A percentile compares a stretch with the other conserved stretches of the same genome.
These are phyloP conservation scores for Danielozyma ontarioensis DNA, from an alignment of 805 yeast genomes.

Conservation along the genomic window DNA sequence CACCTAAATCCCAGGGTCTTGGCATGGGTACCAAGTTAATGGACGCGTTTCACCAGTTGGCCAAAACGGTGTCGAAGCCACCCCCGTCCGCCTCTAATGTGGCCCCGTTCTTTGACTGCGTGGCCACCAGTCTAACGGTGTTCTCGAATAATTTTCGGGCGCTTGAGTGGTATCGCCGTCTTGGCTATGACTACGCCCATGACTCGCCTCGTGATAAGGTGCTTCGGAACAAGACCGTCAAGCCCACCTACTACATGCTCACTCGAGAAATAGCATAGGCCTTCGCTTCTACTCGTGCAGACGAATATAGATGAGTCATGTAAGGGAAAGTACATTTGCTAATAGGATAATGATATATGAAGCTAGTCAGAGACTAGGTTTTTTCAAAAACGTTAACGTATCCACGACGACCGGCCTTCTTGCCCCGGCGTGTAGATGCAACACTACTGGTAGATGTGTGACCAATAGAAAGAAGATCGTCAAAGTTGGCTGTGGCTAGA, in stretches of 20 bases:
- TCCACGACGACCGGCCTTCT: constrained; percentile 29
- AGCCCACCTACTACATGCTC: constrained; percentile 46
- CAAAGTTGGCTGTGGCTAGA: constrained; percentile 38
- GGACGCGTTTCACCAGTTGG: constrained; percentile 26
- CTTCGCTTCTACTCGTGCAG: too few species aligned
- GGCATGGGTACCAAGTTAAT: constrained; percentile 40
- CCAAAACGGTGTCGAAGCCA: constrained; percentile 3
- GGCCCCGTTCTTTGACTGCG: constrained; percentile 5
- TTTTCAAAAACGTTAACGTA: constrained; percentile 28
- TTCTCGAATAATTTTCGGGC: constrained; percentile 43
- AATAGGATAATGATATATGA: too few species aligned
- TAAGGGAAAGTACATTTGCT: too few species aligned
- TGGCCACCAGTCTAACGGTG: constrained; percentile 44
- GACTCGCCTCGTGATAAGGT: constrained; percentile 42
- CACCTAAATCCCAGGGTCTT: constrained; percentile 24
- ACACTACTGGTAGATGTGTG: constrained; percentile 15
- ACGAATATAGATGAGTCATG: too few species aligned
- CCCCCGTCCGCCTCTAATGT: too few species aligned
- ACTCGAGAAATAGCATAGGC: too few species aligned
- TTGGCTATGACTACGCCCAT: constrained; percentile 33
- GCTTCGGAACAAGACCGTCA: constrained; percentile 29
- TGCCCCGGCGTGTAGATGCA: constrained; percentile 15
- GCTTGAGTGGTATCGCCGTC: constrained; percentile 34
- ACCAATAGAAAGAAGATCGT: constrained; percentile 32
- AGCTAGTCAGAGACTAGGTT: background rate